phyloP scores from a whole-genome alignment of 192 early-diverging fungal species.

The Mortierella hygrophila region DNA sequence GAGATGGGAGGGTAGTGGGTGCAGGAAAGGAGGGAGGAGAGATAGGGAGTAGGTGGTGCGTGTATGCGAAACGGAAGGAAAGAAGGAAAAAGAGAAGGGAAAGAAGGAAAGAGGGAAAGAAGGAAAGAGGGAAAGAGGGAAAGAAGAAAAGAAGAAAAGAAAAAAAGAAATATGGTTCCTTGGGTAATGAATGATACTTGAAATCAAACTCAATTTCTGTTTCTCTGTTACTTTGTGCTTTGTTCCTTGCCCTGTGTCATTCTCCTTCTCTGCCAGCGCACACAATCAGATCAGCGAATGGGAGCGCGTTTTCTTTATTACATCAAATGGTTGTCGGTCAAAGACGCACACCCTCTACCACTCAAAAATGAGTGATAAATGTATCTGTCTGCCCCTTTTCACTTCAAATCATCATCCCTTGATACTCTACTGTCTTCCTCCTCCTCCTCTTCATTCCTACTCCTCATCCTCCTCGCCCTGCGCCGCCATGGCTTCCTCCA shows the following conservation, averaged over 20 bases:
- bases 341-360: neutral
- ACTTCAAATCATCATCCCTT: too few relatives aligned
- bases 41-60: neutral
- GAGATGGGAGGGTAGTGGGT: neutral
- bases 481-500: conserved; percentile 73
- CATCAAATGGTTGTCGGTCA: neutral
- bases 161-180: neutral
- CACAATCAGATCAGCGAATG: neutral
- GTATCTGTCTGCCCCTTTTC: too few relatives aligned
- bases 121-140: neutral
- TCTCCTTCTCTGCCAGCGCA: neutral
- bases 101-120: neutral
- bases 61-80: neutral
- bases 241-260: neutral
- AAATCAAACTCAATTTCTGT: neutral
- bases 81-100: neutral
- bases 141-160: neutral
- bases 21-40: neutral
- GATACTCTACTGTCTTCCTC: neutral
- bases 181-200: too few relatives aligned
- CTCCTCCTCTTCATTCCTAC: neutral
- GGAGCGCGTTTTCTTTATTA: conserved; percentile 1
- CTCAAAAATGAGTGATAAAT: too few relatives aligned
- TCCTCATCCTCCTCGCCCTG: conserved; percentile 47
- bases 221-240: neutral